Base-by-base conservation (phyloP, 2,329 filamentous ascomycete species). In the Cryphonectria nitschkei region DNA sequence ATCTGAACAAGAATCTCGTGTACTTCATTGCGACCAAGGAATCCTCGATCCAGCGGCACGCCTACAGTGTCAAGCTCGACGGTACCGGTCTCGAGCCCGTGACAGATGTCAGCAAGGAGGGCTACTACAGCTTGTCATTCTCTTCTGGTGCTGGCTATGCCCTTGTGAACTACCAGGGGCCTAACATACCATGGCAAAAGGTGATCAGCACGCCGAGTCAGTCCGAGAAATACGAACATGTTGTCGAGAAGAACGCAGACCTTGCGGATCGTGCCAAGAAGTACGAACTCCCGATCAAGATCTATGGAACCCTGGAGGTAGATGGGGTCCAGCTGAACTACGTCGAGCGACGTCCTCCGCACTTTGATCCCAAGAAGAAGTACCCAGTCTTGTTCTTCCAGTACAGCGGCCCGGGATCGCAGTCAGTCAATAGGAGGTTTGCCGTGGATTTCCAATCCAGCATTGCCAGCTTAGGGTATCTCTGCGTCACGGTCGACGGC, bases 351-450 rank as follows among this genome's bases (percentile, higher is more conserved):
- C 92, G 94, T 0, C 96, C 96, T 7, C 92, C 95, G 1, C 92
- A 97, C 80, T 99, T 98, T 78, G 88, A 94, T 79, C 84, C 89
- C 26, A 90, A 89, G 76, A 95, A 93, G 81, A 90, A 92, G 78
- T 98, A 99, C 76, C 96, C 96, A 0, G 94, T 99, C 0, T 87
- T 99, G 5, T 99, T 99, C 85, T 92, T 93, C 77, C 91, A 98
- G 71, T 99, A 99, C 83, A 95, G 93, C 34, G 96, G 96, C 0
- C 96, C 96, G 0, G 93, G 92, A n/a, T 98, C 94, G 26, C 97
- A 99, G 79, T 88, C 88, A 9, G 96, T 99, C 1, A 86, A 88
- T 76, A 95, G 95, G 79, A 87, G 82, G 69, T 99, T 98, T 82
- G 81, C 80, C 13, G 89, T 99, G 71, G 93, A 98, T 79, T 99